phyloP scores from a whole-genome alignment of 768 basidiomycete species.

The Psilocybe sp. region DNA sequence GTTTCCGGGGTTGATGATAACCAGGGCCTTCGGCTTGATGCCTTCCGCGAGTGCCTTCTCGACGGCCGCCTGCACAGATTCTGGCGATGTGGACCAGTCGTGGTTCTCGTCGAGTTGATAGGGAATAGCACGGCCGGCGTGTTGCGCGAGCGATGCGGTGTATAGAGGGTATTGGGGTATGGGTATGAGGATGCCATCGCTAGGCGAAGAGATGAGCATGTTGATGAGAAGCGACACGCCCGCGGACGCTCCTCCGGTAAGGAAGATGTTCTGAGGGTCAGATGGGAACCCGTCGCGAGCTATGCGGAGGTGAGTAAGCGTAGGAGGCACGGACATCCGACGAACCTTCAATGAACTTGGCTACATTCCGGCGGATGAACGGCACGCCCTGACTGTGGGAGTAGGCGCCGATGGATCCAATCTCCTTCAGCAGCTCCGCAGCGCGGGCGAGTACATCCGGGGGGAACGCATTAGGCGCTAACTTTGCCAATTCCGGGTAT shows the following conservation, averaged over 20 bases:
- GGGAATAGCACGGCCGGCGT: conserved; percentile 74
- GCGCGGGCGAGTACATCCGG: conserved; percentile 83
- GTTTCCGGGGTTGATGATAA: conserved; percentile 98
- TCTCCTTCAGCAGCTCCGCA: conserved; percentile 73
- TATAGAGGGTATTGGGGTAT: conserved; percentile 99
- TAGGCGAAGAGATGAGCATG: conserved; percentile 68
- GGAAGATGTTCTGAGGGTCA: conserved; percentile 83
- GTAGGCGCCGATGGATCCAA: conserved; percentile 93
- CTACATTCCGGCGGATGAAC: conserved; percentile 82
- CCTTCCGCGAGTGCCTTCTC: conserved; percentile 61
- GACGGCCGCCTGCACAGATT: conserved; percentile 65
- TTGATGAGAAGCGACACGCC: conserved; percentile 88
- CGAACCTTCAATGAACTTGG: conserved; percentile 84
- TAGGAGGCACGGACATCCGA: conserved; percentile 8
- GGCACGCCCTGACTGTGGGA: conserved; percentile 94
- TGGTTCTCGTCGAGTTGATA: conserved; percentile 85
- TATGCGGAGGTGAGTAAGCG: conserved; percentile 25
- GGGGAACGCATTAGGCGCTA: conserved; percentile 80
- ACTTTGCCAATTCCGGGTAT: conserved; percentile 79
- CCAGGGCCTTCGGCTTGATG: conserved; percentile 74
- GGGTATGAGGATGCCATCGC: conserved; percentile 84
- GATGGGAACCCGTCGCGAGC: conserved; percentile 90
- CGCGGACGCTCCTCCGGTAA: conserved; percentile 91
- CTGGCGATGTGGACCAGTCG: conserved; percentile 79
- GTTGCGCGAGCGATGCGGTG: conserved; percentile 89